Evolutionary conservation across 1,284 basidiomycete genomes (phyloP).

Genomic region (Filobasidium uniguttulatum): DNA sequence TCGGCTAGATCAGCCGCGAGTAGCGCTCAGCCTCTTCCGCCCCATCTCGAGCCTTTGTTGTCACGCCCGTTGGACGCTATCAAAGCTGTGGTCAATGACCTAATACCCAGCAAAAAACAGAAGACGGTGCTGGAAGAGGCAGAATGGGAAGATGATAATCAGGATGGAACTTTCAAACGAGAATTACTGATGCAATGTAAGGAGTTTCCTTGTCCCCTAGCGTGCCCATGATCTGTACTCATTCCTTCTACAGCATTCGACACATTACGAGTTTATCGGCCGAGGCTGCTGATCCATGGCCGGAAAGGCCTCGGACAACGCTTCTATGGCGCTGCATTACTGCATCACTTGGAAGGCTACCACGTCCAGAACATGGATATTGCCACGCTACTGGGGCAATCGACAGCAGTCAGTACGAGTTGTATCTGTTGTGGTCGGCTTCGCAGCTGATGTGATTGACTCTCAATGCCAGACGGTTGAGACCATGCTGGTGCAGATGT

Average conservation of each 20-base stretch:
- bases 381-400: slow-evolving; percentile 76
- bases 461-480: slow-evolving; percentile 64
- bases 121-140: slow-evolving; percentile 82
- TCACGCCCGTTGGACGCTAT: slow-evolving; percentile 54
- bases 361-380: slow-evolving; percentile 89
- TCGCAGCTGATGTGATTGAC: not conserved
- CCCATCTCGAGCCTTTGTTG: slow-evolving; percentile 73
- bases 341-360: slow-evolving; percentile 91
- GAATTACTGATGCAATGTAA: slow-evolving; percentile 75
- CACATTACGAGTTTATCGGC: slow-evolving; percentile 76
- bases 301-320: slow-evolving; percentile 75
- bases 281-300: slow-evolving; percentile 75
- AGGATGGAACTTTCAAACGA: slow-evolving; percentile 57
- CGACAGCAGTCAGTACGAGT: slow-evolving; percentile 51
- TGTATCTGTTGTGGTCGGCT: not conserved
- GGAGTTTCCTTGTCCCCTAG: slow-evolving; percentile 21
- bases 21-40: slow-evolving; percentile 66
- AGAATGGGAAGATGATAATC: slow-evolving; percentile 61
- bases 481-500: slow-evolving; percentile 88
- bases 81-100: slow-evolving; percentile 53
- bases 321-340: slow-evolving; percentile 74
- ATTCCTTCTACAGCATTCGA: slow-evolving; percentile 57
- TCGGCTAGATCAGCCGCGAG: slow-evolving; percentile 82
- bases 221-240: not conserved
- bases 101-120: slow-evolving; percentile 60